Conservation (phyloP, 2,329 filamentous ascomycete species). For the Pochonia chlamydosporia region DNA sequence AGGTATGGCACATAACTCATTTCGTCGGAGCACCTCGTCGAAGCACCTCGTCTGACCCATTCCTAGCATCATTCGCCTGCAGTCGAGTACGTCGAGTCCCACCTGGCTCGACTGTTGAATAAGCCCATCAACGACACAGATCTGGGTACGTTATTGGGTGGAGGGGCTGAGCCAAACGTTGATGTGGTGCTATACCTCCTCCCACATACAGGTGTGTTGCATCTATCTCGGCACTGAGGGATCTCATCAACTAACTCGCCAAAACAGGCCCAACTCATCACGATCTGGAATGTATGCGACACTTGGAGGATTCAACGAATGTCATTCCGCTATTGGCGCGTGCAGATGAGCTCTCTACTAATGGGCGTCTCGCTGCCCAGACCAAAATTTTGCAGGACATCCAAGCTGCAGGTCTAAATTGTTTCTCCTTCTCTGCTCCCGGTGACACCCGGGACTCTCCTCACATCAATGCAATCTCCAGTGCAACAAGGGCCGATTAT, state of each 20-base stretch:
- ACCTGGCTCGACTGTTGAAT: constrained; percentile 21
- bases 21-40: constrained; percentile 10
- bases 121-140: constrained; percentile 66
- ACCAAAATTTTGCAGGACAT: constrained; percentile 52
- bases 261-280: constrained; percentile 23
- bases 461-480: constrained; percentile 71
- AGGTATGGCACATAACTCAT: constrained; percentile 33
- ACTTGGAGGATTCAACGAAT: constrained; percentile 69
- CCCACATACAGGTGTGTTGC: constrained; percentile 53
- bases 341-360: constrained; percentile 60
- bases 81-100: constrained; percentile 64
- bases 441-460: constrained; percentile 20
- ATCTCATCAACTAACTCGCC: constrained; percentile 5
- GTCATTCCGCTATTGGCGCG: constrained; percentile 78
- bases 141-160: constrained; percentile 69
- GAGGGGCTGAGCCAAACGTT: constrained; percentile 75
- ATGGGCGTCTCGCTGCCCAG: constrained; percentile 56
- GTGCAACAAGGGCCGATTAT: constrained; percentile 61
- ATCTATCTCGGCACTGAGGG: not conserved
- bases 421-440: constrained; percentile 58
- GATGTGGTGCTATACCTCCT: constrained; percentile 84
- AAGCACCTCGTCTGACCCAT: not conserved
- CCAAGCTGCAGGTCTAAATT: constrained; percentile 49
- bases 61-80: constrained; percentile 22
- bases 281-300: constrained; percentile 67